These are phyloP conservation scores for Termitomyces heimii DNA, from an alignment of 768 basidiomycete genomes.

Conservation along the genomic window DNA sequence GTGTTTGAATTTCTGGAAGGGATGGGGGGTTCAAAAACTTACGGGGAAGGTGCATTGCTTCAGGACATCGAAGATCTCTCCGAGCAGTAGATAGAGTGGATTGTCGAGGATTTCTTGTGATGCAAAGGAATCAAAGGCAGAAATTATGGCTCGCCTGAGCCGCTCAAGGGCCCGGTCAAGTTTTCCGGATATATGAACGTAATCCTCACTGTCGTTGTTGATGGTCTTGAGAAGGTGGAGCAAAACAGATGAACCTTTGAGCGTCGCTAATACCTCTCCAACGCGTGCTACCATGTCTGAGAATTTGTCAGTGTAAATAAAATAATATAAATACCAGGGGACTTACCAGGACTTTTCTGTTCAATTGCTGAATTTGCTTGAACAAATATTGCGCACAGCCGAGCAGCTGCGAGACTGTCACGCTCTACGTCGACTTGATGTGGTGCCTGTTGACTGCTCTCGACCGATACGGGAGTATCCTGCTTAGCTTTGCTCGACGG, in stretches of 20 bases:
- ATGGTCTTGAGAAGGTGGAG: constrained; percentile 9
- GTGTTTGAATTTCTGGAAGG: constrained; percentile 8
- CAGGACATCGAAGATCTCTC: constrained; percentile 25
- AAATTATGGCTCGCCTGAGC: constrained; percentile 44
- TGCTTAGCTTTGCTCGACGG: constrained; percentile 4
- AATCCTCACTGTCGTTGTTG: constrained; percentile 23
- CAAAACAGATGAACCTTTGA: constrained; percentile 13
- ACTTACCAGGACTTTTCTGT: constrained; percentile 14
- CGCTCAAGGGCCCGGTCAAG: constrained; percentile 57
- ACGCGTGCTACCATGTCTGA: constrained; percentile 11
- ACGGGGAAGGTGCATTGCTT: constrained; percentile 23
- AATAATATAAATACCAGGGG: neutral
- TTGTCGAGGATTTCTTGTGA: constrained; percentile 4
- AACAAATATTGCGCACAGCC: constrained; percentile 35
- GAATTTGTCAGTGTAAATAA: neutral
- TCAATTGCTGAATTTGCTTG: constrained; percentile 39
- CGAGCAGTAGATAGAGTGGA: constrained; percentile 24
- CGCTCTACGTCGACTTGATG: constrained; percentile 5
- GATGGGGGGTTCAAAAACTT: constrained; percentile 4
- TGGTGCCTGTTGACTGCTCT: neutral
- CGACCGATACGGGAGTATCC: neutral
- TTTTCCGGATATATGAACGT: constrained; percentile 39
- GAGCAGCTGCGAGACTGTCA: constrained; percentile 30
- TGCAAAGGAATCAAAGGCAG: constrained; percentile 32
- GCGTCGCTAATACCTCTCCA: constrained; percentile 15